phyloP scores from a whole-genome alignment of 345 rosid species.

The Eutrema heterophyllum region DNA sequence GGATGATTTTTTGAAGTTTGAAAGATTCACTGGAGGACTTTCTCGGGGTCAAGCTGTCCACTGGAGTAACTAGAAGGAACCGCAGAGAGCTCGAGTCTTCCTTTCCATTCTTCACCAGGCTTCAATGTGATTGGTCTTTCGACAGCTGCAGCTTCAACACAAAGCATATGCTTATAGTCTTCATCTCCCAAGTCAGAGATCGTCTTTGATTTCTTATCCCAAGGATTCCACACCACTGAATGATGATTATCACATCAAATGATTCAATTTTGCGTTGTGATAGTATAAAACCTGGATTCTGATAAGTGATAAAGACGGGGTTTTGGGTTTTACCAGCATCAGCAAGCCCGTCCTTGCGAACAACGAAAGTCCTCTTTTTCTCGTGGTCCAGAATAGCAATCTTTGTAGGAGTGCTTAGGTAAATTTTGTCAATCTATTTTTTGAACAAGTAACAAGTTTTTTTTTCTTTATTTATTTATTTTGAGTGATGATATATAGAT shows the following conservation, averaged over 20 bases:
- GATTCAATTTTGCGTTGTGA: neutral
- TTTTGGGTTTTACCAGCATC: conserved; percentile 68
- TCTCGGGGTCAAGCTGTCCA: conserved; percentile 93
- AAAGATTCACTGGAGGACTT: conserved; percentile 53
- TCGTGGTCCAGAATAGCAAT: conserved; percentile 93
- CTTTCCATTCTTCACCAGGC: conserved; percentile 97
- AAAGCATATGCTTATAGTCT: conserved; percentile 91
- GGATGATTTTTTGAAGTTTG: neutral
- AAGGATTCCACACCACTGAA: conserved; percentile 97
- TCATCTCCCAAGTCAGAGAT: conserved; percentile 92
- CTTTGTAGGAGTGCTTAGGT: conserved; percentile 85
- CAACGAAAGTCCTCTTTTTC: conserved; percentile 87
- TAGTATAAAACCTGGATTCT: neutral
- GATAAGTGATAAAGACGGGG: neutral
- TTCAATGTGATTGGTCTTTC: conserved; percentile 79
- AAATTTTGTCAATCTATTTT: conserved; percentile 66
- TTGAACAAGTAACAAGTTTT: conserved; percentile 3
- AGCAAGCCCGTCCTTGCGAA: conserved; percentile 95
- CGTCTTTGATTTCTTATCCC: conserved; percentile 90
- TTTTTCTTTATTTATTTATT: neutral
- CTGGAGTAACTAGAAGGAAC: conserved; percentile 96
- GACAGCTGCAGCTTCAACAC: conserved; percentile 85
- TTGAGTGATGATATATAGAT: neutral
- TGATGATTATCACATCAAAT: neutral
- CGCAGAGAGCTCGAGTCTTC: conserved; percentile 81